Base-by-base conservation (phyloP, 2,329 filamentous ascomycete genomes). In the Neophaeococcomyces mojaviensis region DNA sequence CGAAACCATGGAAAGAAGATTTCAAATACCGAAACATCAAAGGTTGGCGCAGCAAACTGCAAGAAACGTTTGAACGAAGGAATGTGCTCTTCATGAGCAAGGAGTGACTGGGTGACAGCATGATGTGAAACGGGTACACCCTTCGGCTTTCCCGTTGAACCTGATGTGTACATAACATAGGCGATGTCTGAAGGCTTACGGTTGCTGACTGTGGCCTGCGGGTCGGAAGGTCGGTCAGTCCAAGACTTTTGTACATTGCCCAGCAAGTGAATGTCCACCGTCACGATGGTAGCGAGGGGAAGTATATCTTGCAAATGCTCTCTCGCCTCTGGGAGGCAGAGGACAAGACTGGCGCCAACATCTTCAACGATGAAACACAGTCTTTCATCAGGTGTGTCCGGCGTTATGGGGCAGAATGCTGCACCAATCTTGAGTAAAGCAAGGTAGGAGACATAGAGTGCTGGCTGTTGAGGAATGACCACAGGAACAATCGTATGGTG, bases 1-100 rank as follows among this genome's bases (percentile, higher is more conserved):
- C 87, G 74, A 51, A 81, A 83, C 13, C 89, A 69, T 0, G 89
- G 85, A 54, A 95, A 95, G 71, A 95, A 95, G 5, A 94, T 89
- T 61, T 96, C 89, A 61, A 96, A 96, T 4, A 95, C 83, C 0
- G 87, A 94, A 6, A 96, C 89, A 63, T 96, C 89, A 61, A 96
- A 96, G 0, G 88, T 95, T 1, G 89, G 87, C 2, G 88, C 84
- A 3, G 89, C 89, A 62, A 95, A 95, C 61, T 96, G 89, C 1
- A 96, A 74, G 61, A 96, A 95, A 37, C 88, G 78, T 13, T 71
- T 71, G 59, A 95, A 95, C 0, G 44, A 32, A 2, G 89, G 89
- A 33, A 96, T 82, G 56, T 89, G 80, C 38, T 69, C 73, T 58
- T 94, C 75, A 59, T 96, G 89, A 2, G 87, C 86, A 35, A 94